These are phyloP conservation scores for Haberlea rhodopensis DNA, from an alignment of 257 asterid species.

Conservation along the genomic window DNA sequence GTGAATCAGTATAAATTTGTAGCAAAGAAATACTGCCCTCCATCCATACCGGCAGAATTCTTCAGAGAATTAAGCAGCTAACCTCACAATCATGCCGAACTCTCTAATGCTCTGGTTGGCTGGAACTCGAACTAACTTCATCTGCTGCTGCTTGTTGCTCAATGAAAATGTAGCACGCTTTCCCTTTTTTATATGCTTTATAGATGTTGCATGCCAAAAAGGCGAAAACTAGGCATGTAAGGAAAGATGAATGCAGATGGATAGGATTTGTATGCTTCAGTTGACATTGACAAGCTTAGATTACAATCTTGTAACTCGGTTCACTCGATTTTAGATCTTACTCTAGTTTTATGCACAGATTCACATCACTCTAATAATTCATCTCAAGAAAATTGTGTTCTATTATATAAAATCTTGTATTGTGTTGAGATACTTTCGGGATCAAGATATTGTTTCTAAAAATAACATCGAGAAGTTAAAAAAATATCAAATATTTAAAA, in stretches of 20 bases:
- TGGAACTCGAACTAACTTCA: not conserved
- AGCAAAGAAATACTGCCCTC: slow-evolving; percentile 91
- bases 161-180: slow-evolving; percentile 7
- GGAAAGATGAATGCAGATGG: not conserved
- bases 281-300: not conserved
- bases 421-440: no score
- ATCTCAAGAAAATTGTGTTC: no score
- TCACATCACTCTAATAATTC: no score
- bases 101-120: slow-evolving; percentile 24
- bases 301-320: slow-evolving; percentile 25
- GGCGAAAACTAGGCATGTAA: slow-evolving; percentile 7
- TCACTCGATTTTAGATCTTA: slow-evolving; percentile 26
- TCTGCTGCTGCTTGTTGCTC: slow-evolving; percentile 9
- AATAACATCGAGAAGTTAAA: no score
- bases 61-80: slow-evolving; percentile 57
- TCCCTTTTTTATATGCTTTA: not conserved
- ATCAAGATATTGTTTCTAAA: no score
- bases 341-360: not conserved
- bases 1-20: slow-evolving; percentile 80
- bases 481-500: no score
- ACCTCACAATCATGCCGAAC: slow-evolving; percentile 23
- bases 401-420: no score
- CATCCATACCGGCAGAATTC: slow-evolving; percentile 67
- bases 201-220: not conserved
- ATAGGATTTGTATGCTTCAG: slow-evolving; percentile 8